Percentiles rank a stretch among this genome's conserved stretches.
Conservation (phyloP, 352 stramenopile genomes). For the Pythium graminicola region DNA sequence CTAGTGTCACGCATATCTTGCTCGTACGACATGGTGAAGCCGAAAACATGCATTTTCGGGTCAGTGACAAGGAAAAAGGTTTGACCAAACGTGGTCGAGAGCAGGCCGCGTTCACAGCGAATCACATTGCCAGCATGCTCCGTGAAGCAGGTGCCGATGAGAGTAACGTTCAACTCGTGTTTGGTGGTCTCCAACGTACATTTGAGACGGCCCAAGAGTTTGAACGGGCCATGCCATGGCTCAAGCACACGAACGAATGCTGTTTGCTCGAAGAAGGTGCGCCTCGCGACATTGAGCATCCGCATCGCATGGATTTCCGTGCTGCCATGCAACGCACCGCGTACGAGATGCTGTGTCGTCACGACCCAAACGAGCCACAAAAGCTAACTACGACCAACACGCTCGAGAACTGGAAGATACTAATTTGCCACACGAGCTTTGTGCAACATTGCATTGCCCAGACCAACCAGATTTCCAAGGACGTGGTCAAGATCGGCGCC, state of each 20-base stretch:
- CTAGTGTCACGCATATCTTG: constrained; percentile 51
- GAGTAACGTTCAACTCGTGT: constrained; percentile 55
- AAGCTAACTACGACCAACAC: constrained; percentile 16
- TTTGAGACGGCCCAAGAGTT: constrained; percentile 63
- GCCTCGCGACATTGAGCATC: constrained; percentile 43
- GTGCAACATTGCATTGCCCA: constrained; percentile 58
- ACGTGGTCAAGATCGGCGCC: constrained; percentile 70
- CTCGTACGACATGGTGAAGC: constrained; percentile 73
- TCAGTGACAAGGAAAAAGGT: constrained; percentile 65
- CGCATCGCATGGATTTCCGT: constrained; percentile 59
- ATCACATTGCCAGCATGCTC: constrained; percentile 46
- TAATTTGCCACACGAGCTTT: constrained; percentile 75
- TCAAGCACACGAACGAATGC: constrained; percentile 51
- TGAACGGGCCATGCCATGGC: constrained; percentile 56
- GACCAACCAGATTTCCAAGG: constrained; percentile 57
- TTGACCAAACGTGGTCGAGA: constrained; percentile 53
- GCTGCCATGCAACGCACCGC: constrained; percentile 74
- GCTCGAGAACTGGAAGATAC: constrained; percentile 54
- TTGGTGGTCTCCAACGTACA: constrained; percentile 54
- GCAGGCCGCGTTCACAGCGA: constrained; percentile 47
- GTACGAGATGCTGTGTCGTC: constrained; percentile 62
- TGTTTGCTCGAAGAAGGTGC: constrained; percentile 72
- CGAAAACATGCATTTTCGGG: constrained; percentile 81
- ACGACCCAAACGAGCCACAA: constrained; percentile 25
- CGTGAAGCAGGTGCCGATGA: constrained; percentile 15